Evolutionary conservation across 768 basidiomycete species (phyloP).

Genomic region (Mycena albidolilacea): DNA sequence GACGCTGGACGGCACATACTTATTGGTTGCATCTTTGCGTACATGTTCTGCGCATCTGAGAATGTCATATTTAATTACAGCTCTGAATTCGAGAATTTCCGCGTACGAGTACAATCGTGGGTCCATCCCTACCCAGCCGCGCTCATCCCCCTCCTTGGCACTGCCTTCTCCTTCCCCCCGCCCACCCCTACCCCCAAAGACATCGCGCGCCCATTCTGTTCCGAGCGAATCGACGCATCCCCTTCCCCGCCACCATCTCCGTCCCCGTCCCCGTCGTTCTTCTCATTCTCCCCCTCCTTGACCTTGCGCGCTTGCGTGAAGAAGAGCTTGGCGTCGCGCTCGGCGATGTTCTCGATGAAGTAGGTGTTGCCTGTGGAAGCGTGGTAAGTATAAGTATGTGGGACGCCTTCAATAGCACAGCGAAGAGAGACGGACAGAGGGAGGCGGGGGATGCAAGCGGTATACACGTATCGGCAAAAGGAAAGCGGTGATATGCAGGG

Average conservation of each 20-base stretch:
- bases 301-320: constrained; percentile 89
- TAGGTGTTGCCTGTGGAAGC: constrained; percentile 83
- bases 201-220: constrained; percentile 5
- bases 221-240: neutral
- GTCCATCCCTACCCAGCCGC: constrained; percentile 6
- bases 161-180: neutral
- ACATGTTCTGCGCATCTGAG: too few relatives aligned
- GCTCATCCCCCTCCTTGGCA: constrained; percentile 22
- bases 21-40: too few relatives aligned
- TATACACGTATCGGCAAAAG: too few relatives aligned
- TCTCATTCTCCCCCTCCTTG: constrained; percentile 32
- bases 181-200: constrained; percentile 3
- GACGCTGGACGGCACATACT: too few relatives aligned
- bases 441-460: too few relatives aligned
- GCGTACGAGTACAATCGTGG: neutral
- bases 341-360: constrained; percentile 88
- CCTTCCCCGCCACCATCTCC: neutral
- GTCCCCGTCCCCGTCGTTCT: constrained; percentile 17
- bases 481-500: too few relatives aligned
- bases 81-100: too few relatives aligned
- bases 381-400: too few relatives aligned
- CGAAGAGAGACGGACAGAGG: too few relatives aligned
- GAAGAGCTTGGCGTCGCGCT: constrained; percentile 87
- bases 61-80: too few relatives aligned
- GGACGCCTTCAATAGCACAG: too few relatives aligned